These are phyloP conservation scores for Solanum medicagineum DNA, from an alignment of 257 asterid species.

Conservation along the genomic window DNA sequence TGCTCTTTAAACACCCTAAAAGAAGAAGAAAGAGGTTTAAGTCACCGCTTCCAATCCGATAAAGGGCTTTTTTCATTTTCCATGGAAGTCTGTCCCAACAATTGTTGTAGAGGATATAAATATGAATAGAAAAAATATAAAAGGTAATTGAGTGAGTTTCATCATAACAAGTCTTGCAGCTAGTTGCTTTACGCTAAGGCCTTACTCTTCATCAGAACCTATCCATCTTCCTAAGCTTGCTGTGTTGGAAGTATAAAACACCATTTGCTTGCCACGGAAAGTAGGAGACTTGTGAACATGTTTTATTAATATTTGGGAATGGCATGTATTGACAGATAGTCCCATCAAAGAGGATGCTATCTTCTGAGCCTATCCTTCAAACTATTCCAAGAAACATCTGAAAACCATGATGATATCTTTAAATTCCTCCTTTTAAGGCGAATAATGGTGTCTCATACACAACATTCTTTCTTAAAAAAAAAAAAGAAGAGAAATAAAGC, in stretches of 20 bases:
- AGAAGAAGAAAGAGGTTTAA: too few relatives aligned
- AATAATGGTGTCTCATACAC: background rate
- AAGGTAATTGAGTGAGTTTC: background rate
- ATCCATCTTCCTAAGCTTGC: background rate
- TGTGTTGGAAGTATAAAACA: background rate
- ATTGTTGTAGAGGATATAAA: too few relatives aligned
- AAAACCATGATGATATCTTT: background rate
- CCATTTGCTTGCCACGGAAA: background rate
- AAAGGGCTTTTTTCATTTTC: too few relatives aligned
- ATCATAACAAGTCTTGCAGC: background rate
- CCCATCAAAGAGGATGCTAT: background rate
- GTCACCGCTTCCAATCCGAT: too few relatives aligned
- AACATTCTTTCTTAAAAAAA: background rate
- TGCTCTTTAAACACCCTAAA: too few relatives aligned
- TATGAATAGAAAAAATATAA: too few relatives aligned
- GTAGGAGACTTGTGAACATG: background rate
- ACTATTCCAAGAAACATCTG: background rate
- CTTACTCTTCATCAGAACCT: background rate
- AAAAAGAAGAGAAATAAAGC: background rate
- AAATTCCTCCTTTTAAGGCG: background rate
- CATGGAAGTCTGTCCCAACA: too few relatives aligned
- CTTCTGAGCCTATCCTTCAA: background rate
- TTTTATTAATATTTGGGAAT: background rate
- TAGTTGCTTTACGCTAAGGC: background rate
- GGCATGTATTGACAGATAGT: background rate